These are phyloP conservation scores for Agaricus subrufescens DNA, from an alignment of 768 basidiomycete species.

Conservation along the genomic window DNA sequence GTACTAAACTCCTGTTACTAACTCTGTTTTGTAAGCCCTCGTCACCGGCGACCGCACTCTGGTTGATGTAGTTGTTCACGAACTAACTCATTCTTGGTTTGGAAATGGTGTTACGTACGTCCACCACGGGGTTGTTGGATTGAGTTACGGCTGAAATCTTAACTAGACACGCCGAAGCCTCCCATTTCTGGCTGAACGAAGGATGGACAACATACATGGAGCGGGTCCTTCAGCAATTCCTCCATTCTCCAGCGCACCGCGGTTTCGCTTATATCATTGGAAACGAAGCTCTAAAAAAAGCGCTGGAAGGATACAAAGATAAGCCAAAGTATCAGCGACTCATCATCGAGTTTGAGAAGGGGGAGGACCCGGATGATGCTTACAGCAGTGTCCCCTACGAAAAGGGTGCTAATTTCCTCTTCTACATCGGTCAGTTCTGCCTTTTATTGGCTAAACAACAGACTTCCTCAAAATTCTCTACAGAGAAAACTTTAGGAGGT, in stretches of 20 bases:
- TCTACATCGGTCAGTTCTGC: constrained; percentile 62
- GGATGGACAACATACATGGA: constrained; percentile 95
- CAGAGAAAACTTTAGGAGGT: constrained; percentile 75
- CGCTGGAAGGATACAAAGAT: constrained; percentile 54
- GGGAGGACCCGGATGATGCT: constrained; percentile 77
- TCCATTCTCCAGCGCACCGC: constrained; percentile 72
- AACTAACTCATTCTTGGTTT: constrained; percentile 85
- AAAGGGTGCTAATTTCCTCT: constrained; percentile 85
- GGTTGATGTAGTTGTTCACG: constrained; percentile 88
- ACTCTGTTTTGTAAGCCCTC: constrained; percentile 43
- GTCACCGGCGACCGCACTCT: constrained; percentile 83
- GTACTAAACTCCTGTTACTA: background rate
- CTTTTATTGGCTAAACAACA: background rate
- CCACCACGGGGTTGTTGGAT: background rate
- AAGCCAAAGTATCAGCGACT: constrained; percentile 76
- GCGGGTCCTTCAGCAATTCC: constrained; percentile 63
- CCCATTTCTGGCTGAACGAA: constrained; percentile 88
- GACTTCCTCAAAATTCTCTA: background rate
- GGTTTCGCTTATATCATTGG: constrained; percentile 82
- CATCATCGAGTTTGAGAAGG: constrained; percentile 66
- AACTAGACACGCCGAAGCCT: constrained; percentile 59
- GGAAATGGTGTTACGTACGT: constrained; percentile 82
- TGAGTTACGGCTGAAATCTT: background rate
- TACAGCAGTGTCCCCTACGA: constrained; percentile 78
- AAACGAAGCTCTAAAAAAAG: constrained; percentile 63